phyloP scores from a whole-genome alignment of 495 filamentous ascomycete genomes.

The Aspergillus homomorphus region DNA sequence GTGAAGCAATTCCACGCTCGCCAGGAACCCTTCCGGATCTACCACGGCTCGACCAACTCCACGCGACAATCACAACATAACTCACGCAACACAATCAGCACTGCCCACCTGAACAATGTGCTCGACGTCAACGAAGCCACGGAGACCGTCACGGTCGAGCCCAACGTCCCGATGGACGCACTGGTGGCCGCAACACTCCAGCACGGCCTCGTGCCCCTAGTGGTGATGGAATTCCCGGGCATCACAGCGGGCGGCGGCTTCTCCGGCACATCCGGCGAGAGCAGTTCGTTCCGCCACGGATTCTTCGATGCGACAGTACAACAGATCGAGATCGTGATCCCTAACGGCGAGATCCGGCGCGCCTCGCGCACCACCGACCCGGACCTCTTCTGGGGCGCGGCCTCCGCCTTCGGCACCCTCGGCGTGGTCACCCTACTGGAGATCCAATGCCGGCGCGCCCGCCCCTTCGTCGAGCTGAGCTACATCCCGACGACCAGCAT shows the following conservation, averaged over 20 bases:
- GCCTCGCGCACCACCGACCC: slow-evolving; percentile 31
- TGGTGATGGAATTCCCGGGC: slow-evolving; percentile 58
- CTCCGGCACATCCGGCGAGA: slow-evolving; percentile 54
- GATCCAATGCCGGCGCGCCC: slow-evolving; percentile 46
- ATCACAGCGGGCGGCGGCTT: slow-evolving; percentile 58
- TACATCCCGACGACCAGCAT: slow-evolving; percentile 44
- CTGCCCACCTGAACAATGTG: slow-evolving; percentile 46
- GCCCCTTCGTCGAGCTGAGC: slow-evolving; percentile 46
- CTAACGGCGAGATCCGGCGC: slow-evolving; percentile 47
- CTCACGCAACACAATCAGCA: slow-evolving; percentile 52
- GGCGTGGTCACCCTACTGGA: slow-evolving; percentile 54
- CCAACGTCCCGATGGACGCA: slow-evolving; percentile 52
- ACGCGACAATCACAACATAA: slow-evolving; percentile 54
- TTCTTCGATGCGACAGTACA: slow-evolving; percentile 54
- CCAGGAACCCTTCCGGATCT: slow-evolving; percentile 66
- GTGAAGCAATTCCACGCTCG: slow-evolving; percentile 47
- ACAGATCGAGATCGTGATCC: slow-evolving; percentile 52
- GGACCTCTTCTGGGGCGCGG: slow-evolving; percentile 53
- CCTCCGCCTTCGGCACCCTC: slow-evolving; percentile 50
- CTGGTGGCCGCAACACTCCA: slow-evolving; percentile 42
- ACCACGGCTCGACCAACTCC: slow-evolving; percentile 74
- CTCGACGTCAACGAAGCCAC: slow-evolving; percentile 45
- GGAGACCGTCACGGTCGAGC: slow-evolving; percentile 48
- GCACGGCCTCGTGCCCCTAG: slow-evolving; percentile 46
- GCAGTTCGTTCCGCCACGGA: slow-evolving; percentile 53